Base-by-base conservation (phyloP, 1,284 basidiomycete genomes). In the Schizophyllum commune region DNA sequence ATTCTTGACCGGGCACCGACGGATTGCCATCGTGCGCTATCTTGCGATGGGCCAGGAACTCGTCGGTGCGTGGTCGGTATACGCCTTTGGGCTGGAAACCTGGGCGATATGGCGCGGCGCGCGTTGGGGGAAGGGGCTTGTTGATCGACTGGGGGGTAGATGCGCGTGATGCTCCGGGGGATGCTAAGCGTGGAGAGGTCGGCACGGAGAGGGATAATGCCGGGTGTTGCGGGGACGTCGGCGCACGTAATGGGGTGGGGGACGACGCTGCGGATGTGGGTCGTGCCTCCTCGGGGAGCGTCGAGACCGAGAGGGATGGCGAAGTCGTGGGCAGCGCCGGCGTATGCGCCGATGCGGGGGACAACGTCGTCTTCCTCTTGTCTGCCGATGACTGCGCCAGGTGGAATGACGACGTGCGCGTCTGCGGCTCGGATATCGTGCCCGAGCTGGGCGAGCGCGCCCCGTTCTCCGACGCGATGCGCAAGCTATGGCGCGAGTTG, bases 51-150 rank as follows among this genome's bases (percentile, higher is more conserved):
- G 79, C 80, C n/a, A 86, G 62, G 68, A 91, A 96, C 61, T 92
- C 89, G 61, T 90, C 91, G 1, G 92, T 94, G 22, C 88, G 83
- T 7, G 81, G 85, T 21, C 85, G 73, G 63, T 75, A 76, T 19
- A 91, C 83, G 8, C 91, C 91, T 64, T 83, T 86, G 1, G 91
- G 91, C 70, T 94, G 91, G 70, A 93, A 93, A 0, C 91, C 91
- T 7, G 89, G 84, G 56, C 87, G 84, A 70, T 93, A 93, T 1
- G 86, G 88, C 2, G 85, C 81, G 51, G 68, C 53, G 11, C 53
- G 19, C 3, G 27, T 61, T 5, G 67, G 62, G 63, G 69, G 62
- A 55, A 63, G 60, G 56, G 59, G 64, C 27, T 64, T 62, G 55
- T 58, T 63, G n/a, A 70, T 65, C 0, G 69, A 65, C 27, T 69